A percentile compares a stretch with the other conserved stretches of the same genome.
These are phyloP conservation scores for Eleusine coracana DNA, from an alignment of 176 grass and related monocot species.

Conservation along the genomic window DNA sequence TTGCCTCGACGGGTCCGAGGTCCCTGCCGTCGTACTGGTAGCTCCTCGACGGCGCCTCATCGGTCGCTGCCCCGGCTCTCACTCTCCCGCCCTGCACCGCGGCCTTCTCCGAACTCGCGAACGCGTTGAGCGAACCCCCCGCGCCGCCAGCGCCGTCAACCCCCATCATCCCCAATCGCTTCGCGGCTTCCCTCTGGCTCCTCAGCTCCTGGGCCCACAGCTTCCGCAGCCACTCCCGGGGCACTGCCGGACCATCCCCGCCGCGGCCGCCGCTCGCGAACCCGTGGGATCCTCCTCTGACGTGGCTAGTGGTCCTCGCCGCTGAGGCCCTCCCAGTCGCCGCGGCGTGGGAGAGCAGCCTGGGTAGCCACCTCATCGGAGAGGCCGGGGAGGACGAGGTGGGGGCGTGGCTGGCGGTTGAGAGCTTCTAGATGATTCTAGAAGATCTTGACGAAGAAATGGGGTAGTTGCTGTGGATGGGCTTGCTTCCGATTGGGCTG, in stretches of 20 bases:
- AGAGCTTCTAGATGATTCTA: slow-evolving; percentile 31
- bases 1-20: slow-evolving; percentile 42
- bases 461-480: neutral
- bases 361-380: slow-evolving; percentile 48
- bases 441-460: neutral
- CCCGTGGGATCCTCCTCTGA: slow-evolving; percentile 33
- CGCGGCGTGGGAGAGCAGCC: slow-evolving; percentile 37
- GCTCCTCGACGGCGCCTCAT: slow-evolving; percentile 21
- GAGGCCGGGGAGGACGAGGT: neutral
- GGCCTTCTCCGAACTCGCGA: slow-evolving; percentile 1
- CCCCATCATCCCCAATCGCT: neutral
- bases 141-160: neutral
- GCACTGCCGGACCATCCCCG: slow-evolving; percentile 21
- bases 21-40: slow-evolving; percentile 18
- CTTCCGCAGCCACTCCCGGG: slow-evolving; percentile 53
- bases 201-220: slow-evolving; percentile 54
- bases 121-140: slow-evolving; percentile 6
- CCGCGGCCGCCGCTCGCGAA: slow-evolving; percentile 42
- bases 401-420: neutral
- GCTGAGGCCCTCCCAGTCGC: slow-evolving; percentile 29
- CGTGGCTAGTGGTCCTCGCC: slow-evolving; percentile 21
- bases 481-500: neutral
- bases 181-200: slow-evolving; percentile 36
- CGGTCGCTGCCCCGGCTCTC: neutral
- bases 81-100: slow-evolving; percentile 1